These are phyloP conservation scores for Calocybe cyanea DNA, from an alignment of 768 basidiomycete genomes.

Conservation along the genomic window DNA sequence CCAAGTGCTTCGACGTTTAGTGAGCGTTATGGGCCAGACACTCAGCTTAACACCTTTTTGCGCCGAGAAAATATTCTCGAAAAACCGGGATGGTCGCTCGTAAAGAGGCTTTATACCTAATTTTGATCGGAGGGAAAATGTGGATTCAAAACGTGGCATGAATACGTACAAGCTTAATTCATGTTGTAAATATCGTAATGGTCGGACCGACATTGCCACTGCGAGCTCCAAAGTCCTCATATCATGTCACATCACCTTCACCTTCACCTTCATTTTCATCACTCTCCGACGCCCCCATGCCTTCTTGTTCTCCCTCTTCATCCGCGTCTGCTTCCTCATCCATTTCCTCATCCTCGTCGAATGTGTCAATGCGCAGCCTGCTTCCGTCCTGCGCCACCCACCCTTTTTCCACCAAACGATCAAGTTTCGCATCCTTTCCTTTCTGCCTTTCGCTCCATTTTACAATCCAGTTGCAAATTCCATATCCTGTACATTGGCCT, in stretches of 20 bases:
- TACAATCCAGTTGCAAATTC: conserved; percentile 24
- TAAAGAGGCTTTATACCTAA: too few relatives aligned
- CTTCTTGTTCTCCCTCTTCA: conserved; percentile 23
- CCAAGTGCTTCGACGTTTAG: too few relatives aligned
- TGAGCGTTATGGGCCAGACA: too few relatives aligned
- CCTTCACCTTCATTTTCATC: conserved; percentile 19
- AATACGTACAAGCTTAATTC: too few relatives aligned
- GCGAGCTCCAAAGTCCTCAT: too few relatives aligned
- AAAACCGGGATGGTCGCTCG: too few relatives aligned
- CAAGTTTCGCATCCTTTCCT: conserved; percentile 32
- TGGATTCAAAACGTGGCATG: too few relatives aligned
- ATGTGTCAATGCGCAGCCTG: conserved; percentile 25
- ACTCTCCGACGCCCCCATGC: conserved; percentile 21
- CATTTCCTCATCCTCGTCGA: conserved; percentile 26
- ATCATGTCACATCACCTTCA: conserved; percentile 16
- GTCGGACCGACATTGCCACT: too few relatives aligned
- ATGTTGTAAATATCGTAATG: too few relatives aligned
- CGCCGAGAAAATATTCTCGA: too few relatives aligned
- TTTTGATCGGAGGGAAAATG: too few relatives aligned
- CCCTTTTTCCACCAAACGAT: conserved; percentile 34
- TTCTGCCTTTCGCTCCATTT: conserved; percentile 30
- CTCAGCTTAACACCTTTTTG: too few relatives aligned
- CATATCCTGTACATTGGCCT: conserved; percentile 1
- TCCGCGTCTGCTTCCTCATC: conserved; percentile 25
- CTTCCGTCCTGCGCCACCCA: conserved; percentile 21